Evolutionary conservation across 1,284 basidiomycete species (phyloP).

Genomic region (Cutaneotrichosporon spelunceum): DNA sequence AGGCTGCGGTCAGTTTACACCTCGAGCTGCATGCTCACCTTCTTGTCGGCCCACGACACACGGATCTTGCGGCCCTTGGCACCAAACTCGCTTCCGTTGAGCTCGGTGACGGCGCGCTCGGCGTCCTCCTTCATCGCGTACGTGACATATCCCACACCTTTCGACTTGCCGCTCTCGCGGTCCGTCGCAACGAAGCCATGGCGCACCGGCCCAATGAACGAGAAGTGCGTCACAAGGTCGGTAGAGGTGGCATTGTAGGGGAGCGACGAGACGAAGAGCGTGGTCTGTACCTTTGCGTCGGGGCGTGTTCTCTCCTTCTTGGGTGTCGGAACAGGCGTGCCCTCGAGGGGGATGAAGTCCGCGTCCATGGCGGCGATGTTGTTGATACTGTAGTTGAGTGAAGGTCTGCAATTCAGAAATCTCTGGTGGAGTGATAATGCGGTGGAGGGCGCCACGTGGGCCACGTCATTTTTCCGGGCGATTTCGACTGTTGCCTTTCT

Average conservation of each 20-base stretch:
- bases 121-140: constrained; percentile 90
- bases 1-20: constrained; percentile 12
- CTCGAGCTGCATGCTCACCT: constrained; percentile 56
- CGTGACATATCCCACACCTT: constrained; percentile 97
- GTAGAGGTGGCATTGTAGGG: constrained; percentile 85
- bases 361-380: constrained; percentile 32
- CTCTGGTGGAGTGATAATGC: constrained; percentile 14
- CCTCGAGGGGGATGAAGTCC: constrained; percentile 39
- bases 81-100: constrained; percentile 58
- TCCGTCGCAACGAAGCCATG: constrained; percentile 86
- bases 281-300: constrained; percentile 17
- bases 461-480: constrained; percentile 8
- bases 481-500: not conserved
- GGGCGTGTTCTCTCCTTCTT: not conserved
- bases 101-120: constrained; percentile 62
- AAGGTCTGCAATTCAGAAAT: constrained; percentile 19
- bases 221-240: constrained; percentile 88
- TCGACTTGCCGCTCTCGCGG: constrained; percentile 70
- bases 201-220: constrained; percentile 88
- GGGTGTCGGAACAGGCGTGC: constrained; percentile 2
- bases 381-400: constrained; percentile 7
- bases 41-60: constrained; percentile 74
- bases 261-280: constrained; percentile 56
- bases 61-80: constrained; percentile 64
- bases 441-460: constrained; percentile 9